phyloP scores from a whole-genome alignment of 768 basidiomycete genomes.

The Rhodosporidiobolus odoratus region DNA sequence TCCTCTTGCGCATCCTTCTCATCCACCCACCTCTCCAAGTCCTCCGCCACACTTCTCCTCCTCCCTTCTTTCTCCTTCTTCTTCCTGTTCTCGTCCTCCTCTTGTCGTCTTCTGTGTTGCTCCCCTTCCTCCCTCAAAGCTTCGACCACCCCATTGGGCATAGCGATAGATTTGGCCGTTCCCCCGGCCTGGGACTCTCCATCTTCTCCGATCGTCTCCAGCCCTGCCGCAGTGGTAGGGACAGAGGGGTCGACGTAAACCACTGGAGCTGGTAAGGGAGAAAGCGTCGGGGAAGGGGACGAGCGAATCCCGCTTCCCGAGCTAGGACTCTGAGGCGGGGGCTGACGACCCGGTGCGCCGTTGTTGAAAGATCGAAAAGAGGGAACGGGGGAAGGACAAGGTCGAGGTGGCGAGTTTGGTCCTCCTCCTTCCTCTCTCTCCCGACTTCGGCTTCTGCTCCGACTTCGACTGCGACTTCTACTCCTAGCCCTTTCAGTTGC shows the following conservation, averaged over 20 bases:
- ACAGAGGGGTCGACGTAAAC: background rate
- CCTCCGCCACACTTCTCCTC: constrained; percentile 16
- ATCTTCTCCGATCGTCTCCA: constrained; percentile 44
- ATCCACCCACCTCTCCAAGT: constrained; percentile 25
- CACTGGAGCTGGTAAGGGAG: background rate
- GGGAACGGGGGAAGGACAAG: background rate
- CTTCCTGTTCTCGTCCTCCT: background rate
- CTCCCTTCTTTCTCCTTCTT: background rate
- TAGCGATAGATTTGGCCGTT: constrained; percentile 22
- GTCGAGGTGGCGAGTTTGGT: background rate
- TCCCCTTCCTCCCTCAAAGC: background rate
- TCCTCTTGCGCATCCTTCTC: constrained; percentile 8
- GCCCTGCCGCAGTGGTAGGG: background rate
- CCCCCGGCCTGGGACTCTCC: constrained; percentile 42
- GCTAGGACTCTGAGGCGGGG: background rate
- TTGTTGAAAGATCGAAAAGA: background rate
- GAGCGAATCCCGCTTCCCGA: background rate
- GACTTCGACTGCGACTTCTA: too few relatives aligned
- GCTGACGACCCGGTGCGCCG: too few relatives aligned
- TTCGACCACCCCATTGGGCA: background rate
- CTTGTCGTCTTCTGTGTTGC: background rate
- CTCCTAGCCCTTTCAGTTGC: too few relatives aligned
- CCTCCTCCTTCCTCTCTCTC: too few relatives aligned
- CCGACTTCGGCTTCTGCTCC: too few relatives aligned
- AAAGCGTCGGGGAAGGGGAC: background rate